phyloP scores from a whole-genome alignment of 23 red algal genomes.

The Gracilariopsis chorda region DNA sequence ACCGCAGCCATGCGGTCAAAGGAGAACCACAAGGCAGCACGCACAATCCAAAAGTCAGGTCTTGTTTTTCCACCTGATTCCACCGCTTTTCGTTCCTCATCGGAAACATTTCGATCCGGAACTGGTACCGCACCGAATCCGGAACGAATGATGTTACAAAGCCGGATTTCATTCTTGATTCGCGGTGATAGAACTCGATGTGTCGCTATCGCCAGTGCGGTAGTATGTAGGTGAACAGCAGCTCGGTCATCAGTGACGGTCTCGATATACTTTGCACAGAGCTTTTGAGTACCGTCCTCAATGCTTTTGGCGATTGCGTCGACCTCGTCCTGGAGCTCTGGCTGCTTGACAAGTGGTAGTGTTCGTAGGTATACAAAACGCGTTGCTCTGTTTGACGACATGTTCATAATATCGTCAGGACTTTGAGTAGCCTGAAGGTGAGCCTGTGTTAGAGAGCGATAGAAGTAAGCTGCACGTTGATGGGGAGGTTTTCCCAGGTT shows the following conservation, averaged over 20 bases:
- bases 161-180: slow-evolving; percentile 47
- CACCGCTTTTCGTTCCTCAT: not conserved
- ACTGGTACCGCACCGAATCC: slow-evolving; percentile 54
- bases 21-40: slow-evolving; percentile 57
- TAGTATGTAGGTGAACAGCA: slow-evolving; percentile 68
- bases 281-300: not conserved
- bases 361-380: slow-evolving; percentile 73
- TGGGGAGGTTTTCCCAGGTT: no score
- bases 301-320: slow-evolving; percentile 11
- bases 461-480: no score
- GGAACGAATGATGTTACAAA: slow-evolving; percentile 49
- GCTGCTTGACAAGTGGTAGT: slow-evolving; percentile 57
- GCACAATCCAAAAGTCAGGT: slow-evolving; percentile 63
- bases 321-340: slow-evolving; percentile 21
- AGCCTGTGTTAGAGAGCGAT: no score
- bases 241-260: slow-evolving; percentile 52
- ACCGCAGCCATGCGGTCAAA: slow-evolving; percentile 34
- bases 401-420: slow-evolving; percentile 22
- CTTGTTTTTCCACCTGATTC: not conserved
- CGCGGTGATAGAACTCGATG: slow-evolving; percentile 69
- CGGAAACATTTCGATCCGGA: not conserved
- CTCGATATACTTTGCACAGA: slow-evolving; percentile 35
- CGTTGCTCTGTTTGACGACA: slow-evolving; percentile 44
- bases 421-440: not conserved
- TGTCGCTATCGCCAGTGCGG: slow-evolving; percentile 72